Evolutionary conservation across 2,329 filamentous ascomycete species (phyloP), one percentile per base, ranked within the genome.

Genomic region (Penicillium palitans): DNA sequence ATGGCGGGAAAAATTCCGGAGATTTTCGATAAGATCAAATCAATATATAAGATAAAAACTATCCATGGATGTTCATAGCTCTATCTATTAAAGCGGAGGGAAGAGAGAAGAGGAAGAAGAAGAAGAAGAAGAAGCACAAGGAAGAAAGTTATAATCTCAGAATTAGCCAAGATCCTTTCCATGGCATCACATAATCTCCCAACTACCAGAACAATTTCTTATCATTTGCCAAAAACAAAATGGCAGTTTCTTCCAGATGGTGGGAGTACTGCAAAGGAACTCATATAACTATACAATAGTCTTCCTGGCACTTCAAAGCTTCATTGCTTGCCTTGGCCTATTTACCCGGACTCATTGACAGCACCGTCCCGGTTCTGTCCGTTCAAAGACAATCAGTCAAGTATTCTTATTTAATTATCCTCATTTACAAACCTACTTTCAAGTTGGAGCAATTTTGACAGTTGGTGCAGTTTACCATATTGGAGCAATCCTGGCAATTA

Each of bases 311-410:
- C 40, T 42, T 42, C 40, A 21, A 48, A 25, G 13, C 24, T 40
- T 51, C n/a, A 41, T 41, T 41, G 15, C 33, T 51, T 15, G 31
- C 5, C 31, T 40, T 15, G 12, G 6, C 33, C 25, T 29, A 13
- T 52, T 21, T 52, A 42, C n/a, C 49, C 37, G 1, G 37, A 52
- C n/a, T 52, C 49, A 42, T 52, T 29, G 17, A 41, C 49, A 52
- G 49, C 35, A 29, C 49, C 49, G n/a, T 52, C 37, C 27, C 49
- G 37, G 37, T 52, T 31, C 49, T 52, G 7, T 17, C 12, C 37
- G 12, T 52, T 42, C 25, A 42, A 42, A 42, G 12, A n/a, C 25
- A 52, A 25, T 40, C 25, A 52, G 49, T 40, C 49, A 52, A 39
- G 17, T 19, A 42, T 21, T 31, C 10, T n/a, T 29, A 25, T 29